phyloP scores from a whole-genome alignment of 2,329 filamentous ascomycete species.

The Talaromyces islandicus region DNA sequence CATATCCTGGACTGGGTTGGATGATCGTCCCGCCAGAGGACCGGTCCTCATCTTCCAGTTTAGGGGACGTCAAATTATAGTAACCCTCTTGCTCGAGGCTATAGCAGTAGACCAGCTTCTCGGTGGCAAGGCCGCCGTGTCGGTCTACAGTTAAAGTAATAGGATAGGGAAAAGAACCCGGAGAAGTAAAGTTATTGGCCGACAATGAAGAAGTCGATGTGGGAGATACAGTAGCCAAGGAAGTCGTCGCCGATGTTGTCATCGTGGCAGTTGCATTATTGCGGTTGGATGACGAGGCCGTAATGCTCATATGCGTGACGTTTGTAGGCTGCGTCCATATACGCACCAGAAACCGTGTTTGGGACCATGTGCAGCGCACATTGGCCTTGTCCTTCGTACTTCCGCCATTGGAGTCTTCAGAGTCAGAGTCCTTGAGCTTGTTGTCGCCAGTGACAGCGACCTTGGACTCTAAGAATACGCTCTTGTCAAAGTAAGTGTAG shows the following conservation, averaged over 20 bases:
- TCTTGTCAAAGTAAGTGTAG: conserved; percentile 85
- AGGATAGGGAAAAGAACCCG: conserved; percentile 57
- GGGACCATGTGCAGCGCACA: conserved; percentile 52
- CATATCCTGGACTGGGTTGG: conserved; percentile 45
- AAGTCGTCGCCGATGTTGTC: conserved; percentile 14
- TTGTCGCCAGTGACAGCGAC: conserved; percentile 37
- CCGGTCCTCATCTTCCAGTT: conserved; percentile 49
- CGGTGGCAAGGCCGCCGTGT: conserved; percentile 48
- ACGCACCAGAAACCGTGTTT: conserved; percentile 56
- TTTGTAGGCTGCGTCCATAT: conserved; percentile 54
- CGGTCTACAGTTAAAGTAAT: conserved; percentile 56
- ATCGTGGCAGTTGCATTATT: conserved; percentile 10
- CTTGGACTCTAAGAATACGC: conserved; percentile 68
- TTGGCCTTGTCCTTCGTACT: conserved; percentile 40
- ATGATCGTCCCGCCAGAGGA: conserved; percentile 46
- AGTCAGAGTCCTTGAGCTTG: conserved; percentile 30
- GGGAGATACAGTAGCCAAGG: conserved; percentile 4
- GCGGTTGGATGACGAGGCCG: conserved; percentile 11
- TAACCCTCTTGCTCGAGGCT: conserved; percentile 44
- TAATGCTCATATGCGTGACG: conserved; percentile 18
- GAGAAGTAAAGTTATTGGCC: conserved; percentile 43
- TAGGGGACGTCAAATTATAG: conserved; percentile 40
- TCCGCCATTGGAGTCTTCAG: conserved; percentile 47
- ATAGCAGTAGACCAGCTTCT: conserved; percentile 59
- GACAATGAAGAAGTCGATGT: conserved; percentile 17